Percentiles rank a stretch among this genome's conserved stretches.
Conservation (phyloP, 257 asterid species). For the Nicotiana sylvestris region DNA sequence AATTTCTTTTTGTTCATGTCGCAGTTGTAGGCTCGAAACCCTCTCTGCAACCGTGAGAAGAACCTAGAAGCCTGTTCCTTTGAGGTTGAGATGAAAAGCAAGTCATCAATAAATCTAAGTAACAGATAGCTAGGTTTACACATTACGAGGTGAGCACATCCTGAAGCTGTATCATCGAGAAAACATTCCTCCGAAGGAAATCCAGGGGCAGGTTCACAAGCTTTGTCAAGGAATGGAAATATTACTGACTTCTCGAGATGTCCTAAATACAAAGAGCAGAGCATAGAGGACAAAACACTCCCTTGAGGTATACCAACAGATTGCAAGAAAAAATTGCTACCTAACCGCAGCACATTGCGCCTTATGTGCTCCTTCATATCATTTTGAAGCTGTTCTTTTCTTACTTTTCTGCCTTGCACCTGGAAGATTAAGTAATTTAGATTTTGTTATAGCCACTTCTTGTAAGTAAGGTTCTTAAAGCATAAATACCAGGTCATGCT, state of each 20-base stretch:
- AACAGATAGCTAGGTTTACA: conserved; percentile 45
- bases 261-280: conserved; percentile 81
- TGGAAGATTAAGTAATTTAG: conserved; percentile 27
- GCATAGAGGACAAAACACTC: conserved; percentile 70
- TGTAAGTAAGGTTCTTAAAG: conserved; percentile 11
- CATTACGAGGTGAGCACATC: neutral
- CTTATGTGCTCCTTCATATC: conserved; percentile 62
- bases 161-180: conserved; percentile 27
- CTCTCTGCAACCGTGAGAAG: conserved; percentile 62
- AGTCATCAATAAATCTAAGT: conserved; percentile 81
- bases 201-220: conserved; percentile 17
- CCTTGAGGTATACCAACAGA: conserved; percentile 90
- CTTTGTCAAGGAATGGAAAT: conserved; percentile 63
- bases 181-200: conserved; percentile 17
- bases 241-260: conserved; percentile 68
- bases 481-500: neutral
- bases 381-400: conserved; percentile 38
- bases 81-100: conserved; percentile 75
- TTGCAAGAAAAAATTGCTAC: conserved; percentile 57
- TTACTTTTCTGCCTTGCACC: conserved; percentile 44
- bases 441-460: neutral
- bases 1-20: conserved; percentile 71
- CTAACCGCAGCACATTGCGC: conserved; percentile 54
- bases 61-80: conserved; percentile 70
- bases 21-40: conserved; percentile 73